phyloP scores from a whole-genome alignment of 805 yeast species.

The Ogataea trehalophila region DNA sequence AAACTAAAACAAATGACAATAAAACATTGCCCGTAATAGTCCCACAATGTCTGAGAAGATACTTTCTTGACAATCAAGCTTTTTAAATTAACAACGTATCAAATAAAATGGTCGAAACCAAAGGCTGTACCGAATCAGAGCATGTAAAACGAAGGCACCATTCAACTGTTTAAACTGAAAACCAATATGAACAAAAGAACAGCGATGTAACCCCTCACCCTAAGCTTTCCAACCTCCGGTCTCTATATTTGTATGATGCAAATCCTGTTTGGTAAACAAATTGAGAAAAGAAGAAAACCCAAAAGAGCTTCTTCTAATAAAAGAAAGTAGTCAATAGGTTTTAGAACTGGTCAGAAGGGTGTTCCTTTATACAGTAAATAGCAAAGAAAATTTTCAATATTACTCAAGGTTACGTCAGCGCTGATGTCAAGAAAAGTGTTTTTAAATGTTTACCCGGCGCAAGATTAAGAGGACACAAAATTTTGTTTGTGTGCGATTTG shows the following conservation, averaged over 20 bases:
- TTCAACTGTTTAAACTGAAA: neutral
- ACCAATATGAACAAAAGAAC: neutral
- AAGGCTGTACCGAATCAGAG: slow-evolving; percentile 1
- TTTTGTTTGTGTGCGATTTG: neutral
- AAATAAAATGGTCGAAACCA: slow-evolving; percentile 1
- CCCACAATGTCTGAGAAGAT: slow-evolving; percentile 1
- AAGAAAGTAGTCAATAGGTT: neutral
- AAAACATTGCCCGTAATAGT: neutral
- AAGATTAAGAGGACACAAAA: neutral
- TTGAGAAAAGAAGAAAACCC: slow-evolving; percentile 1
- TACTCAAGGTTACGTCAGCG: neutral
- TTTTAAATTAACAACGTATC: slow-evolving; percentile 1
- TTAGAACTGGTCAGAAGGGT: neutral
- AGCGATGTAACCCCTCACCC: slow-evolving; percentile 3
- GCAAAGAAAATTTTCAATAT: neutral
- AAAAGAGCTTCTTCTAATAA: neutral
- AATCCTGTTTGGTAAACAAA: slow-evolving; percentile 9
- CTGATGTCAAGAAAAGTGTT: neutral
- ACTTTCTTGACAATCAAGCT: neutral
- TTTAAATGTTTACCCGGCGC: neutral
- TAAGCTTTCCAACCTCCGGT: slow-evolving; percentile 1
- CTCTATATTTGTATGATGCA: slow-evolving; percentile 4
- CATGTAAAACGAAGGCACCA: slow-evolving; percentile 4
- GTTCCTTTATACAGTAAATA: slow-evolving; percentile 4
- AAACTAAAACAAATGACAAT: slow-evolving; percentile 1